A percentile compares a stretch with the other conserved stretches of the same genome.
phyloP scores from a whole-genome alignment of 2,329 filamentous ascomycete species.

The Aureobasidium mangrovei region DNA sequence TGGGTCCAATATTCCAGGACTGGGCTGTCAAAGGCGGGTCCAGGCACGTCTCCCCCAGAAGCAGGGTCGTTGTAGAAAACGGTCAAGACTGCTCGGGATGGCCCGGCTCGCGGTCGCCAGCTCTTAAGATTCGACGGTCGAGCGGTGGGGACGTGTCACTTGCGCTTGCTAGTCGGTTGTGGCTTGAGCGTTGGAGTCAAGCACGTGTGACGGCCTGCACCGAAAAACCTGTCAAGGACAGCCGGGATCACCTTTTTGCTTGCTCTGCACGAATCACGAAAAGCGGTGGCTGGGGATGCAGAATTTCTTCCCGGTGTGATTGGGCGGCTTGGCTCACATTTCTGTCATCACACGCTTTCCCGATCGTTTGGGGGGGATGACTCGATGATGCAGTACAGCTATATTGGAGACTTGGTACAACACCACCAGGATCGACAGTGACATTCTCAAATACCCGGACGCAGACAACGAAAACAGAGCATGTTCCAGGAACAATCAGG shows the following conservation, averaged over 20 bases:
- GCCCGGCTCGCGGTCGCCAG: background rate
- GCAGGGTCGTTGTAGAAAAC: background rate
- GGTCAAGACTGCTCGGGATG: background rate
- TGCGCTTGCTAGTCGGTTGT: background rate
- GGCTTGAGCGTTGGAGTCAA: background rate
- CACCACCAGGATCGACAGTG: conserved; percentile 2
- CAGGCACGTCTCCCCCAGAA: background rate
- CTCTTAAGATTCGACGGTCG: background rate
- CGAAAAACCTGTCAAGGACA: conserved; percentile 9
- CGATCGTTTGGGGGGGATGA: conserved; percentile 9
- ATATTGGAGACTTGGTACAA: conserved; percentile 11
- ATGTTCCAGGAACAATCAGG: background rate
- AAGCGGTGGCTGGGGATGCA: background rate
- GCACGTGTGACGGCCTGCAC: conserved; percentile 1
- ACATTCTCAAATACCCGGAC: background rate
- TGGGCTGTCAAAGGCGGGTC: background rate
- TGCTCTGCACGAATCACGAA: conserved; percentile 11
- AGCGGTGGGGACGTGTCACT: background rate
- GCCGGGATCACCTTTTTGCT: conserved; percentile 7
- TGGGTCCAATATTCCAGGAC: background rate
- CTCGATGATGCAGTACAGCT: conserved; percentile 9
- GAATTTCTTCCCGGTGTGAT: conserved; percentile 8
- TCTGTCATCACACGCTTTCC: conserved; percentile 6
- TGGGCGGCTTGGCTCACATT: background rate
- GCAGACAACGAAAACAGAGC: background rate